Percentiles rank a stretch among this genome's conserved stretches.
These are phyloP conservation scores for Blastocystis sp. DNA, from an alignment of 352 stramenopile species.

Conservation along the genomic window DNA sequence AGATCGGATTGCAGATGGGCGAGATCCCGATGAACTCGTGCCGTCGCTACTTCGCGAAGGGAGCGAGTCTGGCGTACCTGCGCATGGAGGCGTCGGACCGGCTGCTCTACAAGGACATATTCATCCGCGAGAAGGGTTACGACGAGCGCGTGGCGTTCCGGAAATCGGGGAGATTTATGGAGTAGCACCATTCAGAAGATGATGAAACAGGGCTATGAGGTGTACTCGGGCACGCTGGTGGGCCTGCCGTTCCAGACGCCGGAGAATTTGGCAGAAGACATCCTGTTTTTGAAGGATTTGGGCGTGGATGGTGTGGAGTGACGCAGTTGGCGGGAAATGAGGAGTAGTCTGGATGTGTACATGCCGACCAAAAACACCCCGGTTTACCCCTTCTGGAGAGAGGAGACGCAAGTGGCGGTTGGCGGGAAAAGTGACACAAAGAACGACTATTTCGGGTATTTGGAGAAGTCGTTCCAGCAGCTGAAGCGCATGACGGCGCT, in stretches of 20 bases:
- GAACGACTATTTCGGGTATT: slow-evolving; percentile 21
- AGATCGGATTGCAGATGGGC: slow-evolving; percentile 49
- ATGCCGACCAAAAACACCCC: slow-evolving; percentile 50
- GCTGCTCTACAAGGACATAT: slow-evolving; percentile 53
- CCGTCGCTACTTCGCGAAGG: slow-evolving; percentile 9
- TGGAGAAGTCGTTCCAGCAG: not conserved
- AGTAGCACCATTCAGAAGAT: slow-evolving; percentile 37
- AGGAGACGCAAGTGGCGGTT: not conserved
- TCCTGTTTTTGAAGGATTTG: slow-evolving; percentile 43
- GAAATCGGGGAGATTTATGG: not conserved
- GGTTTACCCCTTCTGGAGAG: slow-evolving; percentile 51
- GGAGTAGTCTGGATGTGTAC: slow-evolving; percentile 16
- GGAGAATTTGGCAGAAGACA: slow-evolving; percentile 48
- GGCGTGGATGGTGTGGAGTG: slow-evolving; percentile 39
- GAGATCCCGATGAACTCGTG: slow-evolving; percentile 21
- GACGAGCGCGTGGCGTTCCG: slow-evolving; percentile 9
- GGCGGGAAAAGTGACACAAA: not conserved
- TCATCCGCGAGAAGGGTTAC: slow-evolving; percentile 44
- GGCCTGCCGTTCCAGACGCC: slow-evolving; percentile 45
- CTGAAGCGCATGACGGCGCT: slow-evolving; percentile 15
- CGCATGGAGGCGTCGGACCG: slow-evolving; percentile 41
- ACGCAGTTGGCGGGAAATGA: not conserved
- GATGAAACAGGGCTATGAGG: slow-evolving; percentile 37
- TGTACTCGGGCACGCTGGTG: slow-evolving; percentile 44
- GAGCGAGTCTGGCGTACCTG: slow-evolving; percentile 13